phyloP scores from a whole-genome alignment of 768 basidiomycete species.

The Collybia mongolica region DNA sequence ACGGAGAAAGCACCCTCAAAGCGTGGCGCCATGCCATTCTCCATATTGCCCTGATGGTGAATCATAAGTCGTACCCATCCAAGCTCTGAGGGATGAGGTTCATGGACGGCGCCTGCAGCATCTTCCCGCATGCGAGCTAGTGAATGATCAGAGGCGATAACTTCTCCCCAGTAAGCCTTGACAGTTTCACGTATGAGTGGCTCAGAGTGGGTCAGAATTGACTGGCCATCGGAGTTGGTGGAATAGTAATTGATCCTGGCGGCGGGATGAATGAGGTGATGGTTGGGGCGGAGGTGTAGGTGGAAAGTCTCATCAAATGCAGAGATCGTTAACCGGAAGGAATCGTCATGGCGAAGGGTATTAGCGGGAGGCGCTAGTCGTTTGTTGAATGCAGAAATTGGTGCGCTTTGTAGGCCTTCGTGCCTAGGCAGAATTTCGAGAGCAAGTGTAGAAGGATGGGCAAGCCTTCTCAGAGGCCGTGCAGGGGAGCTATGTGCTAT shows the following conservation, averaged over 20 bases:
- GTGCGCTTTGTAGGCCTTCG: slow-evolving; percentile 15
- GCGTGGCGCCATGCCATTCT: slow-evolving; percentile 45
- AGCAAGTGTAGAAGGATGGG: slow-evolving; percentile 47
- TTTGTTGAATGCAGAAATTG: slow-evolving; percentile 26
- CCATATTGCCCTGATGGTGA: slow-evolving; percentile 57
- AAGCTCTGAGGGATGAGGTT: slow-evolving; percentile 44
- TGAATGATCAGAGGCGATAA: slow-evolving; percentile 58
- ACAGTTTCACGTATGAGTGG: slow-evolving; percentile 66
- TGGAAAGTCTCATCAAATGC: slow-evolving; percentile 66
- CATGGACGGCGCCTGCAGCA: slow-evolving; percentile 49
- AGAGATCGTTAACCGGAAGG: slow-evolving; percentile 65
- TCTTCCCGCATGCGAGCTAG: slow-evolving; percentile 60
- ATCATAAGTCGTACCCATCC: slow-evolving; percentile 83
- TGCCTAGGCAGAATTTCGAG: slow-evolving; percentile 58
- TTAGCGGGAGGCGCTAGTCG: slow-evolving; percentile 37
- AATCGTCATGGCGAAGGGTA: slow-evolving; percentile 63
- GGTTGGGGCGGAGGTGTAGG: slow-evolving; percentile 76
- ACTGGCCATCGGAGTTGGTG: slow-evolving; percentile 46
- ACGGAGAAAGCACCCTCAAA: slow-evolving; percentile 79
- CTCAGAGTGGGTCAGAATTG: slow-evolving; percentile 49
- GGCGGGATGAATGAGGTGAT: slow-evolving; percentile 75
- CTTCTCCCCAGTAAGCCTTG: slow-evolving; percentile 74
- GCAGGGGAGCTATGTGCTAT: slow-evolving; percentile 48
- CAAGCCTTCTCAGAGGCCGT: slow-evolving; percentile 47
- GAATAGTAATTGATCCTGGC: slow-evolving; percentile 69